Conservation (phyloP, 495 filamentous ascomycete genomes). For the Tuber brumale region DNA sequence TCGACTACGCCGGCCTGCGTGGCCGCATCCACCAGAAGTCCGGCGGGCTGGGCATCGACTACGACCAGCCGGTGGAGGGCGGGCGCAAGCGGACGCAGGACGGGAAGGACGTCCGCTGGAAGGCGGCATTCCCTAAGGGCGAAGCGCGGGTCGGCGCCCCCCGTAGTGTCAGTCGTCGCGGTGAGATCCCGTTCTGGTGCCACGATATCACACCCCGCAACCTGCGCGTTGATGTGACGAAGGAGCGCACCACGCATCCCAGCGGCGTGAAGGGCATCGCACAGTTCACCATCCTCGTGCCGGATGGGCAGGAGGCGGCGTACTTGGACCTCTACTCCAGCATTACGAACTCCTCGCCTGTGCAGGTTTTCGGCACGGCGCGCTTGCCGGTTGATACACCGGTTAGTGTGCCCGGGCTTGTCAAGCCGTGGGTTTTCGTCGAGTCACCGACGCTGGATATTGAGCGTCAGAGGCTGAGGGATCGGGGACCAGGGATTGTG, state of each 20-base stretch:
- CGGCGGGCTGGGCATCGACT: constrained; percentile 42
- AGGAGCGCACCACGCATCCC: constrained; percentile 44
- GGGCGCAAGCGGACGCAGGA: constrained; percentile 46
- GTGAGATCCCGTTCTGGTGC: constrained; percentile 53
- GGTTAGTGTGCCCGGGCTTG: constrained; percentile 18
- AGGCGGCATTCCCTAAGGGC: constrained; percentile 48
- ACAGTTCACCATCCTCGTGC: constrained; percentile 43
- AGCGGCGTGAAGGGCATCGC: constrained; percentile 47
- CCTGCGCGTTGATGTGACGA: constrained; percentile 46
- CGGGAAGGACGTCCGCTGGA: constrained; percentile 49
- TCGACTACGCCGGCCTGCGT: constrained; percentile 32
- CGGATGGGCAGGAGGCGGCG: constrained; percentile 20
- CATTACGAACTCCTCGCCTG: constrained; percentile 35
- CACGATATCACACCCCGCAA: constrained; percentile 50
- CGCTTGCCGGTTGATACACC: constrained; percentile 36
- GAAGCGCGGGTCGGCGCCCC: constrained; percentile 24
- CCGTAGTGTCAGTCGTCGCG: constrained; percentile 11
- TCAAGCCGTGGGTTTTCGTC: constrained; percentile 39
- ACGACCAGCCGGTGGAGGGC: constrained; percentile 45
- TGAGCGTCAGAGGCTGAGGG: constrained; percentile 29
- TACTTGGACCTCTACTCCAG: constrained; percentile 38
- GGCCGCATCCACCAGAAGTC: constrained; percentile 39
- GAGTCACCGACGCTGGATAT: constrained; percentile 33
- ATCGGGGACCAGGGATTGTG: constrained; percentile 35
- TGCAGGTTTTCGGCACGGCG: constrained; percentile 34